phyloP scores from a whole-genome alignment of 2,329 filamentous ascomycete species.

The Atkinsonella hypoxylon region DNA sequence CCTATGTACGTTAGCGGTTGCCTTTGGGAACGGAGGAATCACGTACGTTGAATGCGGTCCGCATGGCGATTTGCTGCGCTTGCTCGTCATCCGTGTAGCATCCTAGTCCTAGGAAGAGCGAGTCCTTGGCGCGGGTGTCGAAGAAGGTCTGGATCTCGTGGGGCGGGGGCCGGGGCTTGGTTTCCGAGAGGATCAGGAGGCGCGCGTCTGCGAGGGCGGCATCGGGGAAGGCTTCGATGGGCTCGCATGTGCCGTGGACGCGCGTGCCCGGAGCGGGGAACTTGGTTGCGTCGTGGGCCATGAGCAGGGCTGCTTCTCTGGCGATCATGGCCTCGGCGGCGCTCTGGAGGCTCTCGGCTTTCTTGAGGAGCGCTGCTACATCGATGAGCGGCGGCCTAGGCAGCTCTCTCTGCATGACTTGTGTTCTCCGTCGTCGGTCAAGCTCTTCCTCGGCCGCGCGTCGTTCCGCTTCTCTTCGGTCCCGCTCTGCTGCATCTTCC shows the following conservation, averaged over 20 bases:
- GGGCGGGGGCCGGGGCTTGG: slow-evolving; percentile 33
- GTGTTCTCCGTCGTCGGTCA: slow-evolving; percentile 73
- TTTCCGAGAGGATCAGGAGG: slow-evolving; percentile 64
- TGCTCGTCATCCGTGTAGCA: slow-evolving; percentile 70
- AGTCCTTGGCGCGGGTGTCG: slow-evolving; percentile 38
- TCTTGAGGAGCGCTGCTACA: slow-evolving; percentile 52
- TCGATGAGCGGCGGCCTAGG: slow-evolving; percentile 69
- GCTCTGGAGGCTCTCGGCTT: slow-evolving; percentile 48
- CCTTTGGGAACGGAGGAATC: not conserved
- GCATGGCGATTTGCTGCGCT: slow-evolving; percentile 50
- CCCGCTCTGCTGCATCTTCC: slow-evolving; percentile 57
- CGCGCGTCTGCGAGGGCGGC: slow-evolving; percentile 61
- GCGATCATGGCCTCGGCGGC: slow-evolving; percentile 59
- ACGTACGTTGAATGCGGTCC: slow-evolving; percentile 62
- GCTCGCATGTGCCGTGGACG: slow-evolving; percentile 47
- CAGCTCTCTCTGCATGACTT: slow-evolving; percentile 77
- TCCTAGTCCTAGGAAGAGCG: slow-evolving; percentile 64
- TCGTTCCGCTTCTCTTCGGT: slow-evolving; percentile 63
- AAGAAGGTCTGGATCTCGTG: slow-evolving; percentile 43
- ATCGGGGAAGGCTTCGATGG: slow-evolving; percentile 57
- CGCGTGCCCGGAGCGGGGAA: slow-evolving; percentile 60
- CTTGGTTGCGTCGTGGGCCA: slow-evolving; percentile 69
- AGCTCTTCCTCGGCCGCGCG: slow-evolving; percentile 61
- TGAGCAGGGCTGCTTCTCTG: slow-evolving; percentile 63
- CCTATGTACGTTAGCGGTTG: slow-evolving; percentile 28